Base-by-base conservation (phyloP, 2,329 filamentous ascomycete genomes). In the Pseudogymnoascus sp. region DNA sequence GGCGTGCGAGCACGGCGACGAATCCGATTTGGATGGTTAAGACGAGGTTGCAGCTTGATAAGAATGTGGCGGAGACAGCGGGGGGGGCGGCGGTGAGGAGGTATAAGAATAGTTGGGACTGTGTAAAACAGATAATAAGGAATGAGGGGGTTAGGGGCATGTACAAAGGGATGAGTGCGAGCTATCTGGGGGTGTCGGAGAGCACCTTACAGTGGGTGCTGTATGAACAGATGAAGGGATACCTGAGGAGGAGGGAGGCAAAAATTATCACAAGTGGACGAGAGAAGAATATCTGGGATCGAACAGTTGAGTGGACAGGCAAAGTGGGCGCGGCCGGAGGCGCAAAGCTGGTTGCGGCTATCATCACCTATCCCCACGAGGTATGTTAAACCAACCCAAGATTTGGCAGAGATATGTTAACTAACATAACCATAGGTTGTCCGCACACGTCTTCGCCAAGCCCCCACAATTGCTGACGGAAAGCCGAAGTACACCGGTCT, bases 11-110 rank as follows among this genome's bases (percentile, higher is more conserved):
- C 55, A 97, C 93, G 0, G 90, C 89, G 21, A 97, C 93, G 38
- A 97, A 97, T 75, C 93, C 93, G 1, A 96, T 97, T 71, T 97
- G 93, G 93, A 83, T 97, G 66, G 86, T 97, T 72, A 97, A 97
- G 81, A 97, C 93, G 41, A 82, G 93, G 33, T 75, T 97, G 69
- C 93, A 97, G 77, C 83, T 97, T 35, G 93, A 97, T 78, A 96
- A 93, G 79, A 90, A 90, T 72, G 84, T 86, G 61, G 88, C 88
- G 14, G 83, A 84, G 69, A 77, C 78, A 66, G 79, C 82, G 64
- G 83, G 78, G 25, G 81, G 79, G 40, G 73, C 77, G 25, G 77
- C 78, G 61, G 79, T 80, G 60, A 81, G 93, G 61, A 86, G 86
- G 71, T 97, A 97, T 76, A 86, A 86, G 73, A 96, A 96, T 75